phyloP scores from a whole-genome alignment of 2,329 filamentous ascomycete species.

The Coniochaeta prunicola region DNA sequence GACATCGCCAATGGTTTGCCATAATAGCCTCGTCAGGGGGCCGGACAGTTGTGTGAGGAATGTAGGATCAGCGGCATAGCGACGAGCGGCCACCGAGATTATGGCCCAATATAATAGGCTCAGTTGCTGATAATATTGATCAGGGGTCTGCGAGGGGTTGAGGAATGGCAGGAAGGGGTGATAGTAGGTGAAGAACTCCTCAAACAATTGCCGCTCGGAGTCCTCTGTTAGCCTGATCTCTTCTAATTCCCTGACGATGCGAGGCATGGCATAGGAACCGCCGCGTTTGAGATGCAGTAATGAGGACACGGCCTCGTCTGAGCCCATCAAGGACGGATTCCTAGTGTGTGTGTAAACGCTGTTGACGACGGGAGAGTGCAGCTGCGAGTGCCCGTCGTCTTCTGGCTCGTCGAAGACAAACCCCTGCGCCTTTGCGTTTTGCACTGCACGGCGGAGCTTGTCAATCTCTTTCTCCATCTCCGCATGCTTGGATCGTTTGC shows the following conservation, averaged over 20 bases:
- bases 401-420: slow-evolving; percentile 50
- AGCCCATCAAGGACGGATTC: slow-evolving; percentile 58
- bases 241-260: slow-evolving; percentile 55
- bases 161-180: slow-evolving; percentile 75
- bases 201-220: slow-evolving; percentile 57
- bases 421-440: slow-evolving; percentile 52
- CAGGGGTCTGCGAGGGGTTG: slow-evolving; percentile 57
- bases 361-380: slow-evolving; percentile 53
- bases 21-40: slow-evolving; percentile 63
- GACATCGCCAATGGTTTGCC: slow-evolving; percentile 70
- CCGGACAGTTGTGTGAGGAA: slow-evolving; percentile 62
- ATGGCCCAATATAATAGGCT: slow-evolving; percentile 83
- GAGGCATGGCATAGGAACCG: slow-evolving; percentile 52
- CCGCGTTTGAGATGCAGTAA: slow-evolving; percentile 59
- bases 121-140: slow-evolving; percentile 70
- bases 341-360: slow-evolving; percentile 52
- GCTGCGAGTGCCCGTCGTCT: slow-evolving; percentile 40
- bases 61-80: slow-evolving; percentile 55
- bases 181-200: slow-evolving; percentile 68
- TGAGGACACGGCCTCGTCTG: slow-evolving; percentile 61
- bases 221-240: slow-evolving; percentile 58
- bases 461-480: slow-evolving; percentile 84
- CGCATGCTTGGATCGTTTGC: slow-evolving; percentile 75
- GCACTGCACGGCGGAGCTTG: slow-evolving; percentile 53
- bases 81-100: slow-evolving; percentile 65